Conservation (phyloP, 148 eudicot genomes). For the Rhododendron vialii region DNA sequence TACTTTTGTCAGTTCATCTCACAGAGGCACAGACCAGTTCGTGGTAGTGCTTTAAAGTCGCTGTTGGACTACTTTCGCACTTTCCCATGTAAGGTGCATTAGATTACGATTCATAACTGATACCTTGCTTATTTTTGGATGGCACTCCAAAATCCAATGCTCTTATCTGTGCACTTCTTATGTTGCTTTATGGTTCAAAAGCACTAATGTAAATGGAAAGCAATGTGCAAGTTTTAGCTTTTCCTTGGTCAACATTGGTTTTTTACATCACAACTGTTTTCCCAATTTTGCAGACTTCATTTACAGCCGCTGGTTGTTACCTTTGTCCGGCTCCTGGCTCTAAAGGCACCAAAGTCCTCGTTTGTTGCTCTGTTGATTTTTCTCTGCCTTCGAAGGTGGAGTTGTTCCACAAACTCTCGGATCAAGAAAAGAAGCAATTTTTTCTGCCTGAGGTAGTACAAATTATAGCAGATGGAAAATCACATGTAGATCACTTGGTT, state of each 20-base stretch:
- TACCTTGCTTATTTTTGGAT: neutral
- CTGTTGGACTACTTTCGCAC: conserved; percentile 62
- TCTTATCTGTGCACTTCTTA: neutral
- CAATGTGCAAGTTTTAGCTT: neutral
- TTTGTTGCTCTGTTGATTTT: conserved; percentile 65
- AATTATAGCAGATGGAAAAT: conserved; percentile 42
- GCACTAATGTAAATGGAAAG: neutral
- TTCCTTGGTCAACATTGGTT: conserved; percentile 1
- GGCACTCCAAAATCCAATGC: neutral
- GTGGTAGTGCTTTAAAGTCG: conserved; percentile 71
- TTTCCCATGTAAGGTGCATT: conserved; percentile 84
- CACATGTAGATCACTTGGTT: conserved; percentile 18
- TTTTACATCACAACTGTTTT: neutral
- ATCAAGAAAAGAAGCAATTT: conserved; percentile 14
- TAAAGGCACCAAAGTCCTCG: conserved; percentile 74
- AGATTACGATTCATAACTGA: neutral
- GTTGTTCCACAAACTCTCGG: conserved; percentile 25
- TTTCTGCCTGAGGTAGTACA: conserved; percentile 37
- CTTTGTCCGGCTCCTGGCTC: conserved; percentile 89
- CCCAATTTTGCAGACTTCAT: conserved; percentile 52
- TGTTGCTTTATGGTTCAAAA: neutral
- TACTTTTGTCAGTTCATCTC: conserved; percentile 64
- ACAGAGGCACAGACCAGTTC: conserved; percentile 81
- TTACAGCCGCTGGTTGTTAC: conserved; percentile 91
- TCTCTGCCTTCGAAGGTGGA: conserved; percentile 40